Evolutionary conservation across 768 basidiomycete genomes (phyloP).

Genomic region (Amanita inopinata): DNA sequence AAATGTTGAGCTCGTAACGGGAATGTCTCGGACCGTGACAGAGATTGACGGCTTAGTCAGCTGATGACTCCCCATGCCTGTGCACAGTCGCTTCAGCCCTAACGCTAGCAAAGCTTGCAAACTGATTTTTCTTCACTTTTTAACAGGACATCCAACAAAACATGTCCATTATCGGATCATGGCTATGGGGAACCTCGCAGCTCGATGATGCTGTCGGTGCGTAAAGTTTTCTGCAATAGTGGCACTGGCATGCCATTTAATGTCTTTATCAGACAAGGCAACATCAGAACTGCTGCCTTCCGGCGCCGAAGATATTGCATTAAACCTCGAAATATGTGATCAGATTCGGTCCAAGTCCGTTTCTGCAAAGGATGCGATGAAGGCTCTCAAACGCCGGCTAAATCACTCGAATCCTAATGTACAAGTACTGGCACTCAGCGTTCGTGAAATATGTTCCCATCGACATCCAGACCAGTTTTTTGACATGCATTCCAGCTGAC

Average conservation of each 20-base stretch:
- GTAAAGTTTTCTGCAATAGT: slow-evolving; percentile 16
- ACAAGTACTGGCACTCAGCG: slow-evolving; percentile 76
- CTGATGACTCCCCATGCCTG: no score
- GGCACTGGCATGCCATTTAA: not conserved
- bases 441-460: slow-evolving; percentile 32
- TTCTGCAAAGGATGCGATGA: slow-evolving; percentile 79
- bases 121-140: no score
- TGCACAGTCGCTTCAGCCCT: no score
- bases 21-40: no score
- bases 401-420: slow-evolving; percentile 96
- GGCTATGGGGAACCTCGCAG: slow-evolving; percentile 77
- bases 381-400: slow-evolving; percentile 75
- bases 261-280: slow-evolving; percentile 63
- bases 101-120: no score
- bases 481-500: slow-evolving; percentile 44
- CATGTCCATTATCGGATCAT: slow-evolving; percentile 55
- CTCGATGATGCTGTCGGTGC: slow-evolving; percentile 77
- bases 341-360: slow-evolving; percentile 90
- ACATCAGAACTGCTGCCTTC: slow-evolving; percentile 83
- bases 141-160: not conserved
- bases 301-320: slow-evolving; percentile 82
- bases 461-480: slow-evolving; percentile 1
- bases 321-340: slow-evolving; percentile 94
- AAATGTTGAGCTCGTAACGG: no score
- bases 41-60: no score